Conservation (phyloP, 179 eudicot species). For the Carnegiea gigantea region DNA sequence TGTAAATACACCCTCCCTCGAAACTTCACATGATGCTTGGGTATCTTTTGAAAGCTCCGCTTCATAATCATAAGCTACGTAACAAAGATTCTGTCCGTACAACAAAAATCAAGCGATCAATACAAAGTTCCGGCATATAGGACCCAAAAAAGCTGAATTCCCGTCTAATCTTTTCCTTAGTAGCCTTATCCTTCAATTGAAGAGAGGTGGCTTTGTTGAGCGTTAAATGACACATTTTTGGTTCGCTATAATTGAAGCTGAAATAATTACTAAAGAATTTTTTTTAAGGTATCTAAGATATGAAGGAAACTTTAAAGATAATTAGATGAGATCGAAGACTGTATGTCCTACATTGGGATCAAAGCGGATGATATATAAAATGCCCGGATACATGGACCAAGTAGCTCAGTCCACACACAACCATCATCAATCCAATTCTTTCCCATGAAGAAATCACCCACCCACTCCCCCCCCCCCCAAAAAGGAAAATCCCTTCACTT, state of each 20-base stretch:
- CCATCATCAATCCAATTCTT: too few species aligned
- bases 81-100: conserved; percentile 71
- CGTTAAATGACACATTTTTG: too few species aligned
- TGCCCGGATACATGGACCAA: too few species aligned
- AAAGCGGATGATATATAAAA: too few species aligned
- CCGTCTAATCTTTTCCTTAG: too few species aligned
- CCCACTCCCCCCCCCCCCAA: too few species aligned
- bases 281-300: too few species aligned
- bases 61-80: conserved; percentile 83
- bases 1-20: conserved; percentile 60
- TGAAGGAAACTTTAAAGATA: too few species aligned
- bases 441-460: too few species aligned
- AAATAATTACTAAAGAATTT: not conserved
- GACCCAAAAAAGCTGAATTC: not conserved
- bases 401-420: too few species aligned
- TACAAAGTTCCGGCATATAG: not conserved
- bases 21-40: conserved; percentile 55
- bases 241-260: not conserved
- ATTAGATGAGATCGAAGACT: not conserved
- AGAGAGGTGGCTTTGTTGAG: not conserved
- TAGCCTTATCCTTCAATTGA: not conserved
- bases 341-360: not conserved
- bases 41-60: conserved; percentile 74
- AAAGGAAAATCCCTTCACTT: too few species aligned
- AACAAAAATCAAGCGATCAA: not conserved